Conservation (phyloP, 805 yeast species). For the Saccharomycopsis selenospora region DNA sequence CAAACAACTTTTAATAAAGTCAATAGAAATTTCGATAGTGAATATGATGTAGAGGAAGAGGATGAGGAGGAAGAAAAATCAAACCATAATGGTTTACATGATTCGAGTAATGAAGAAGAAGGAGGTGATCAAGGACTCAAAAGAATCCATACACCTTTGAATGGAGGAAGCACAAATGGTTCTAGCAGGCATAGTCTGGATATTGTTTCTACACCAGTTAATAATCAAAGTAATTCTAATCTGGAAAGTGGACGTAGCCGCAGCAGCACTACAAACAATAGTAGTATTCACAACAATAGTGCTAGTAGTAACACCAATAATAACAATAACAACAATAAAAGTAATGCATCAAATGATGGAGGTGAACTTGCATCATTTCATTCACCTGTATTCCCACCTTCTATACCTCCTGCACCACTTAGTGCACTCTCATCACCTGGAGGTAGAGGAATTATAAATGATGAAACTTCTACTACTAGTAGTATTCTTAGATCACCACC, state of each 20-base stretch:
- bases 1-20: slow-evolving; percentile 6
- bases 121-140: neutral
- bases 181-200: too few species aligned
- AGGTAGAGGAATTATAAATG: slow-evolving; percentile 2
- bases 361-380: slow-evolving; percentile 10
- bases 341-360: neutral
- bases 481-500: neutral
- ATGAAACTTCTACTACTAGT: neutral
- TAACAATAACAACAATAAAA: too few species aligned
- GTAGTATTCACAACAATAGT: too few species aligned
- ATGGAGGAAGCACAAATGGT: neutral
- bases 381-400: slow-evolving; percentile 19
- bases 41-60: neutral
- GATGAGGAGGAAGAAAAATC: slow-evolving; percentile 1
- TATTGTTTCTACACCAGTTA: neutral
- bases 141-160: neutral
- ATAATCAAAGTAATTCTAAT: neutral
- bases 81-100: neutral
- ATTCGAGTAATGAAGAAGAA: neutral
- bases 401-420: slow-evolving; percentile 20
- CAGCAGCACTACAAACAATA: too few species aligned
- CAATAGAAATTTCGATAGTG: neutral
- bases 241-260: too few species aligned
- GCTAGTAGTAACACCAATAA: too few species aligned
- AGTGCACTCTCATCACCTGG: slow-evolving; percentile 11